A percentile compares a stretch with the other conserved stretches of the same genome.
Conservation (phyloP, 129 eudicot genomes). For the Flaveria sonorensis region DNA sequence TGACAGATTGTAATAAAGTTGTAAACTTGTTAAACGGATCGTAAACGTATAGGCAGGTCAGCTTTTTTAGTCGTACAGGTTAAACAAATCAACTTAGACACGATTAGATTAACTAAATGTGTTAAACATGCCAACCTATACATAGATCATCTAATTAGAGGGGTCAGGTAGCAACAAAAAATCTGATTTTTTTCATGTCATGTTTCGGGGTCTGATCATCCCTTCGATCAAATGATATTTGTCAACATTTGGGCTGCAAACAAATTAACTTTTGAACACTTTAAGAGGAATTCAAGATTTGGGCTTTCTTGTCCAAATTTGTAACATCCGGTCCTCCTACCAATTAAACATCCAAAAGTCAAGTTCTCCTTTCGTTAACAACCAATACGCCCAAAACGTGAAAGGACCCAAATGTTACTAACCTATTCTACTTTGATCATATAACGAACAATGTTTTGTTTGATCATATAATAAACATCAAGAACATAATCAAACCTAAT, state of each 20-base stretch:
- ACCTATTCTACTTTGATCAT: too few species aligned
- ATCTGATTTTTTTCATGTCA: too few species aligned
- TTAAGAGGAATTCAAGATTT: background rate
- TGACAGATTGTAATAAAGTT: background rate
- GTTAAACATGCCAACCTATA: background rate
- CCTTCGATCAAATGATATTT: background rate
- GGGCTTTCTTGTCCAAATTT: background rate
- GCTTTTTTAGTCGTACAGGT: background rate
- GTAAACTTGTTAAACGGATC: background rate
- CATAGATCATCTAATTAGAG: background rate
- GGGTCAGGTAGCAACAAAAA: background rate
- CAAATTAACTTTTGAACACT: background rate
- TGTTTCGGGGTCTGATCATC: background rate
- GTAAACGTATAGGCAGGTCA: background rate
- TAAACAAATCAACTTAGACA: background rate
- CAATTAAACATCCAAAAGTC: too few species aligned
- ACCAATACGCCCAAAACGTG: too few species aligned
- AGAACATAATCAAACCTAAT: conserved; percentile 39
- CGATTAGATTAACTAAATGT: too few species aligned
- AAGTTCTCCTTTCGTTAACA: too few species aligned
- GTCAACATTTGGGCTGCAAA: conserved; percentile 20
- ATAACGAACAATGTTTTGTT: too few species aligned
- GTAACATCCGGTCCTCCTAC: too few species aligned
- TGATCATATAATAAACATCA: background rate
- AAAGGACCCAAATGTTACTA: too few species aligned